Evolutionary conservation across 306 rosid genomes (phyloP).

Genomic region (Inga laurina): DNA sequence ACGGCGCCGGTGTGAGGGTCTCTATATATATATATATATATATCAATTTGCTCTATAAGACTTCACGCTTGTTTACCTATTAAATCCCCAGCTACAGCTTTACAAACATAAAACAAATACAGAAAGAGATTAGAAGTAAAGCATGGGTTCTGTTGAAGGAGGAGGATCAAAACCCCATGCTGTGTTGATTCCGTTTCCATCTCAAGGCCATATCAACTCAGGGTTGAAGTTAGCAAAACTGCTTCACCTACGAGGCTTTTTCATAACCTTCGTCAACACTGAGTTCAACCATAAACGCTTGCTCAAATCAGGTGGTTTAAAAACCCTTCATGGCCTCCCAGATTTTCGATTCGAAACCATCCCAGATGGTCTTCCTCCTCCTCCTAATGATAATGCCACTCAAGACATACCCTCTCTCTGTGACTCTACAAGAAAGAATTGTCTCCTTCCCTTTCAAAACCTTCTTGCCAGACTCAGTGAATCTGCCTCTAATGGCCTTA

Average conservation of each 20-base stretch:
- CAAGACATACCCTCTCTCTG: conserved; percentile 26
- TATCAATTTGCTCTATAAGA: too few species aligned
- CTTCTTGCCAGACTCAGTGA: not conserved
- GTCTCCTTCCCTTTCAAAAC: conserved; percentile 3
- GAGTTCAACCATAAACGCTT: conserved; percentile 29
- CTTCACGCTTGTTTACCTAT: not conserved
- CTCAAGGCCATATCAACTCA: conserved; percentile 17
- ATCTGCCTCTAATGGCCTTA: not conserved
- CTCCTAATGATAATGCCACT: not conserved
- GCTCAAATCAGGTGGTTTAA: conserved; percentile 14
- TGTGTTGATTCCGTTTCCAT: conserved; percentile 12
- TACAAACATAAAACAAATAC: not conserved
- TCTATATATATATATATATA: too few species aligned
- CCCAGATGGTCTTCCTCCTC: conserved; percentile 9
- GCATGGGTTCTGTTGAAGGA: not conserved
- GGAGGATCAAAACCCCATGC: not conserved
- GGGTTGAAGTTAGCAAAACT: conserved; percentile 22
- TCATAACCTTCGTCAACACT: conserved; percentile 23
- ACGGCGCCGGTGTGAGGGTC: too few species aligned
- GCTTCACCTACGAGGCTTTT: conserved; percentile 22
- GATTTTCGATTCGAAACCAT: not conserved
- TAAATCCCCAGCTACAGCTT: not conserved
- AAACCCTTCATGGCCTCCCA: not conserved
- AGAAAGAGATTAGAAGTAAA: not conserved
- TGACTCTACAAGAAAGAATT: not conserved